Conservation (phyloP, 2,329 filamentous ascomycete genomes). For the Camillea tinctor region DNA sequence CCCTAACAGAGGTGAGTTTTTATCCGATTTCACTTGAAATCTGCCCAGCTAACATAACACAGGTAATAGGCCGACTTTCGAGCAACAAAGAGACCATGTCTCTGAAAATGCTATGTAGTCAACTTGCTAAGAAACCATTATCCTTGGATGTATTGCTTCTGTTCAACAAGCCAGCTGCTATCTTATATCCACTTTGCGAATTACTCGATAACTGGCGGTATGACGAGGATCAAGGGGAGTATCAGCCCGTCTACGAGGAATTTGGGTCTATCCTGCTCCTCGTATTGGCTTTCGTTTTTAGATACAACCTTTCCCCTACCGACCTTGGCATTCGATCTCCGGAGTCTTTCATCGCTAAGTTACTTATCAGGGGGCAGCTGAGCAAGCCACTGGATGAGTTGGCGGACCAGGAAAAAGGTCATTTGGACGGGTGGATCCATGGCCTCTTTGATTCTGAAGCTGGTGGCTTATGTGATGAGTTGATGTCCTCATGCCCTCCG, state of each 20-base stretch:
- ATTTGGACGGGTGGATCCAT: conserved; percentile 72
- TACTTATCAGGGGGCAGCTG: conserved; percentile 60
- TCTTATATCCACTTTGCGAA: conserved; percentile 71
- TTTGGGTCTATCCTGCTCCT: conserved; percentile 76
- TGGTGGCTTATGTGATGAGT: conserved; percentile 71
- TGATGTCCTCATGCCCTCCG: conserved; percentile 78
- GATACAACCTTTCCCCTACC: conserved; percentile 64
- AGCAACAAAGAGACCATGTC: conserved; percentile 74
- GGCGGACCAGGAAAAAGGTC: conserved; percentile 60
- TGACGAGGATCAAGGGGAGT: conserved; percentile 80
- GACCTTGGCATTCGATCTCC: conserved; percentile 61
- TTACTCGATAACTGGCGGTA: conserved; percentile 78
- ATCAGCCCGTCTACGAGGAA: conserved; percentile 83
- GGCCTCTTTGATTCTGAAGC: conserved; percentile 75
- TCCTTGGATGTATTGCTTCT: conserved; percentile 73
- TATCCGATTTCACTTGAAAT: not conserved
- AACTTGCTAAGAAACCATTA: conserved; percentile 69
- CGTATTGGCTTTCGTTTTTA: conserved; percentile 70
- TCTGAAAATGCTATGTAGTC: conserved; percentile 71
- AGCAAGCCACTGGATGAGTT: conserved; percentile 59
- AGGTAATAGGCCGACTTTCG: conserved; percentile 70
- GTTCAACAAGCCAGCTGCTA: conserved; percentile 67
- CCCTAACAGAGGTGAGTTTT: conserved; percentile 64
- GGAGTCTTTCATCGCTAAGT: conserved; percentile 67
- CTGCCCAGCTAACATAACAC: not conserved